Percentiles rank a stretch among this genome's conserved stretches.
Conservation (phyloP, 257 asterid genomes). For the Solanum rostratum region DNA sequence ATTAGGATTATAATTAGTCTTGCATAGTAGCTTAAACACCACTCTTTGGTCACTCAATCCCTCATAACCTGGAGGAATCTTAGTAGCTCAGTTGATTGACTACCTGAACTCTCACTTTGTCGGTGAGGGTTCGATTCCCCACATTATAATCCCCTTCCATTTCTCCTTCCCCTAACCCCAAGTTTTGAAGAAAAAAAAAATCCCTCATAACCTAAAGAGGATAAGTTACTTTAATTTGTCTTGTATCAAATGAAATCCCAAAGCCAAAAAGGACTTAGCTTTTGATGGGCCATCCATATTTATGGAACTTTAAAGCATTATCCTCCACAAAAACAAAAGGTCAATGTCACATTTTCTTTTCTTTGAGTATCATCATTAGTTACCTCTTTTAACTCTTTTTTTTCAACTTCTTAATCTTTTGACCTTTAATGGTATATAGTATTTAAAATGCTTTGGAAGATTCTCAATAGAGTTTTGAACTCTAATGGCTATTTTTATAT, state of each 20-base stretch:
- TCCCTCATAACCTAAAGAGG: neutral
- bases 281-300: neutral
- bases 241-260: neutral
- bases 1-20: neutral
- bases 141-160: too few relatives aligned
- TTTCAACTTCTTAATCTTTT: neutral
- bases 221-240: neutral
- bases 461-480: neutral
- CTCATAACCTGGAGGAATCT: too few relatives aligned
- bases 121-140: rapidly evolving
- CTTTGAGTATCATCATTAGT: neutral
- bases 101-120: too few relatives aligned
- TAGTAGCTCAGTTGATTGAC: too few relatives aligned
- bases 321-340: neutral
- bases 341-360: neutral
- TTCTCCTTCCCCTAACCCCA: too few relatives aligned
- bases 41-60: neutral
- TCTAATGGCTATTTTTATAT: neutral
- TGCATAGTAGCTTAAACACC: neutral
- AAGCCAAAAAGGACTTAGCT: neutral
- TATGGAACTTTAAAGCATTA: neutral
- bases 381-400: neutral
- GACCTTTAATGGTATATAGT: constrained; percentile 1
- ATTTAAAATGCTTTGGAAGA: constrained; percentile 17
- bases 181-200: too few relatives aligned